Percentiles rank a stretch among this genome's conserved stretches.
These are phyloP conservation scores for Paratinospora sagittata DNA, from an alignment of 164 flowering plant species.

Conservation along the genomic window DNA sequence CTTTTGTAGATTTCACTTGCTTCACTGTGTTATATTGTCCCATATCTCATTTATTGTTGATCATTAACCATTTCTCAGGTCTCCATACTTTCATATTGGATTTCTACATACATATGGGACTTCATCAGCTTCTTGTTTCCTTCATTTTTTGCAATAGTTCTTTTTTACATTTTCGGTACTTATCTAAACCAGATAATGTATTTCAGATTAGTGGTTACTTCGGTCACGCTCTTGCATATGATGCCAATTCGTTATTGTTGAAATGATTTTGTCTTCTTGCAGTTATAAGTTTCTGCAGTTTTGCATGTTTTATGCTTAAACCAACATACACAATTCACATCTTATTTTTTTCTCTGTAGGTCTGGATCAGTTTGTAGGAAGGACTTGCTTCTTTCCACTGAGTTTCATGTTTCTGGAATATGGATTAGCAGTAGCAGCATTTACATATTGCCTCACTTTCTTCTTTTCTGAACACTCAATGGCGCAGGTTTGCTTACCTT, in stretches of 20 bases:
- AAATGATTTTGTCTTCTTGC: not conserved
- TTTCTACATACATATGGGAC: constrained; percentile 89
- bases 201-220: not conserved
- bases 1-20: not conserved
- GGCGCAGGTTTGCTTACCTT: constrained; percentile 61
- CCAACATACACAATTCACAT: not conserved
- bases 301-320: not conserved
- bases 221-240: not conserved
- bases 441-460: constrained; percentile 94
- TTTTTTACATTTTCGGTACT: constrained; percentile 84
- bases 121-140: constrained; percentile 91
- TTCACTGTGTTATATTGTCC: not conserved
- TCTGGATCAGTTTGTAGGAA: constrained; percentile 85
- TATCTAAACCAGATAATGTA: not conserved
- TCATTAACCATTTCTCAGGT: constrained; percentile 42
- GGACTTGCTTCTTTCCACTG: constrained; percentile 52
- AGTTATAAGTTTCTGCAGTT: not conserved
- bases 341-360: constrained; percentile 36
- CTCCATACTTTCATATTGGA: constrained; percentile 82
- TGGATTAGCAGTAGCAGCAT: constrained; percentile 86
- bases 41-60: not conserved
- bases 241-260: not conserved
- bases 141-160: constrained; percentile 60
- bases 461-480: constrained; percentile 82
- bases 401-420: constrained; percentile 68